Percentiles rank a stretch among this genome's conserved stretches.
phyloP scores from a whole-genome alignment of 208 protist genomes.

The Leptomonas seymouri region DNA sequence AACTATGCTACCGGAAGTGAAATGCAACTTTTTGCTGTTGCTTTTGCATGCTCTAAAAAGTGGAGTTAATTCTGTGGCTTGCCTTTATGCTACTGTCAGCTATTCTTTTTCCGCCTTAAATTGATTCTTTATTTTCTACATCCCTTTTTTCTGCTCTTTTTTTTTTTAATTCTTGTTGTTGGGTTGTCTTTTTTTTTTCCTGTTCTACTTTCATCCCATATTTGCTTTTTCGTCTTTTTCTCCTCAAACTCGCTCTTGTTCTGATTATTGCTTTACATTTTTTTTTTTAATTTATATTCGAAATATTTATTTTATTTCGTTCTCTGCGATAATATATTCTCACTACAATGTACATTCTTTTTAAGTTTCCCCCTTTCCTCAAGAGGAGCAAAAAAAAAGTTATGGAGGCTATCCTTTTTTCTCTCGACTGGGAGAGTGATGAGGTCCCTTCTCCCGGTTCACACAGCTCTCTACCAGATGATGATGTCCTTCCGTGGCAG shows the following conservation, averaged over 20 bases:
- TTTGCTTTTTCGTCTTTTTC: slow-evolving; percentile 11
- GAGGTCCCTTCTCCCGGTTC: slow-evolving; percentile 34
- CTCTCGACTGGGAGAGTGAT: slow-evolving; percentile 39
- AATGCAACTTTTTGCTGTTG: background rate
- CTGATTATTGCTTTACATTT: background rate
- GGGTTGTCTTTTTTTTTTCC: background rate
- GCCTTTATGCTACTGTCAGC: background rate
- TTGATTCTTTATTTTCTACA: background rate
- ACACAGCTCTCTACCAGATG: slow-evolving; percentile 29
- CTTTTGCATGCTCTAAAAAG: background rate
- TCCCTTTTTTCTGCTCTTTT: slow-evolving; percentile 15
- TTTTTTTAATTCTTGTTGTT: background rate
- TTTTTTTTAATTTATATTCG: background rate
- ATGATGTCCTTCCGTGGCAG: slow-evolving; percentile 53
- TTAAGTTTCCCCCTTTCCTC: background rate
- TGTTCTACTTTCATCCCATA: slow-evolving; percentile 9
- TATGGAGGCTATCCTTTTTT: slow-evolving; percentile 27
- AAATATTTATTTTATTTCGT: background rate
- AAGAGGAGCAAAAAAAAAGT: background rate
- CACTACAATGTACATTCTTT: slow-evolving; percentile 2
- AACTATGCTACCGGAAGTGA: background rate
- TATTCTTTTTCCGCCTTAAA: background rate
- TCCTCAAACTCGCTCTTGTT: background rate
- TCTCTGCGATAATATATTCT: background rate
- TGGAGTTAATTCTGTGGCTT: background rate